Evolutionary conservation across 768 basidiomycete genomes (phyloP), one percentile per base, ranked within the genome.

Genomic region (Xerocomus brunneocitrinus): DNA sequence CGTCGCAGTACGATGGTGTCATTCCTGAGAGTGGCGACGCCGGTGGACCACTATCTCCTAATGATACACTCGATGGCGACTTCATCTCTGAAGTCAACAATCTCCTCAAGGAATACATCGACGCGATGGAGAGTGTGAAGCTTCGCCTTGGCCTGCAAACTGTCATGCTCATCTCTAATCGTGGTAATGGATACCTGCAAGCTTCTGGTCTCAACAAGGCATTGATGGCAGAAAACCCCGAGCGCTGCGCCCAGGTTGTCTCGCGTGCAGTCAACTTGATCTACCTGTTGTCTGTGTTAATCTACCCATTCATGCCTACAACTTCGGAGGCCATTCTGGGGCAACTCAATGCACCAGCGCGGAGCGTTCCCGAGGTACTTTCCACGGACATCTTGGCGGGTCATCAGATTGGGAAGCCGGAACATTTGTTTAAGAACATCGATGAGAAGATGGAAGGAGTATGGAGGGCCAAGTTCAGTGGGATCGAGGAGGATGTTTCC

Each of bases 301-400:
- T 92, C 58, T 87, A 94, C 66, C 95, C 97, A 0, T 99, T 92
- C 84, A 98, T 99, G 94, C 97, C 97, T 38, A 79, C 85, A 12
- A 95, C 91, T 0, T 84, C 88, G 34, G 82, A 81, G 25, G 76
- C 84, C 3, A 94, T 99, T 59, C 77, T 95, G 50, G 63, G 68
- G 19, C 97, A 99, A 64, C 80, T 98, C 58, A 91, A 97, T 64
- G 94, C 93, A 0, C 93, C 93, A 1, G 79, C 87, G 5, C 85
- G 95, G 31, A 75, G 79, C 8, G 85, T 95, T 3, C 90, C 95
- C 1, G 78, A 79, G 52, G 76, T 76, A 8, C 74, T 97, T 58
- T 74, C 79, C 5, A 84, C 82, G 59, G 97, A 98, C 67, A 84
- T 99, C 56, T 79, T 98, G 40, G 80, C 83, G 0, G 92, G 92